These are phyloP conservation scores for Hibiscus tridactylites DNA, from an alignment of 345 rosid genomes.

Conservation along the genomic window DNA sequence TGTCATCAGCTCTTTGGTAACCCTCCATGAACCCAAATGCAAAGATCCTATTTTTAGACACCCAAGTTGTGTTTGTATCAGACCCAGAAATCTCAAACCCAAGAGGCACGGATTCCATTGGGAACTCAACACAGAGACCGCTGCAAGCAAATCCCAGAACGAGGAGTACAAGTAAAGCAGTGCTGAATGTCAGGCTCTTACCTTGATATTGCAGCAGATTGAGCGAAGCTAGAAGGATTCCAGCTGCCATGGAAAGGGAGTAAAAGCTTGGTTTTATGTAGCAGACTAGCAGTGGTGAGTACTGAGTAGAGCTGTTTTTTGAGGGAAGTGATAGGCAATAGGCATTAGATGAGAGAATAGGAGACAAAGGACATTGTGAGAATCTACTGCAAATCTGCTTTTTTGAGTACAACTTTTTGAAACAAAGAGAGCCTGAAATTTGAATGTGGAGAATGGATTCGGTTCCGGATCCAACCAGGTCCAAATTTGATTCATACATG, in stretches of 20 bases:
- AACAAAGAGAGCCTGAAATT: conserved; percentile 6
- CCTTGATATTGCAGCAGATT: neutral
- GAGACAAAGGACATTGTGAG: no score
- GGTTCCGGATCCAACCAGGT: neutral
- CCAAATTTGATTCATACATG: no score
- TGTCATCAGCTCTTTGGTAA: conserved; percentile 12
- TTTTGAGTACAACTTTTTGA: conserved; percentile 8
- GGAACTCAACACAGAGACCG: conserved; percentile 19
- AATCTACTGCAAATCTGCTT: neutral
- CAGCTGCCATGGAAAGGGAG: neutral
- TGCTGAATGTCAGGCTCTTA: neutral
- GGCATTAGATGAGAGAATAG: no score
- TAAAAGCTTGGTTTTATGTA: neutral
- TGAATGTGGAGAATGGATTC: conserved; percentile 6
- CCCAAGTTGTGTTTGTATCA: conserved; percentile 26
- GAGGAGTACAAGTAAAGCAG: conserved; percentile 18
- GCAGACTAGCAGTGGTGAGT: neutral
- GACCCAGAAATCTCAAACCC: conserved; percentile 32
- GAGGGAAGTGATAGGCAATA: no score
- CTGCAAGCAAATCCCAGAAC: conserved; percentile 18
- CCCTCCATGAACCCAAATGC: conserved; percentile 30
- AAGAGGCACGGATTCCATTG: conserved; percentile 30
- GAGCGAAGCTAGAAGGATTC: neutral
- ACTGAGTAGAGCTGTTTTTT: neutral
- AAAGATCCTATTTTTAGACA: conserved; percentile 31